Evolutionary conservation across 352 stramenopile genomes (phyloP), one percentile per base, ranked within the genome.

Genomic region (Pythium folliculosum): DNA sequence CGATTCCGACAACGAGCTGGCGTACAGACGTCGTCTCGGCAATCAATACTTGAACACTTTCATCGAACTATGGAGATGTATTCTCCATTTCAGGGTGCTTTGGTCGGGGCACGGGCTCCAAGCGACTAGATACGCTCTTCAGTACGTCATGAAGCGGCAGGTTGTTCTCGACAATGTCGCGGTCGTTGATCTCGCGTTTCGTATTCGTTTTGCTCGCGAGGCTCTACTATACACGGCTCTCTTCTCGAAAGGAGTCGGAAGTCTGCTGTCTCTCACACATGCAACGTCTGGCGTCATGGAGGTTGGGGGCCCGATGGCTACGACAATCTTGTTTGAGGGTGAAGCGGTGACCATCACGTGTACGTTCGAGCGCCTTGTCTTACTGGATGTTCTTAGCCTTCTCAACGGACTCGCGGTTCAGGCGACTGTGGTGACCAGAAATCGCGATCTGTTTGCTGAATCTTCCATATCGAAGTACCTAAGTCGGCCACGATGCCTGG

Each of bases 21-120:
- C 44, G 22, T 74, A 70, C 25, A 40, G 38, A 32, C 59, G 63
- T 0, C 47, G 59, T 12, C 23, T 74, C 3, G 71, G 62, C 14
- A 74, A 77, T 25, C 71, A 77, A 44, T 77, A 60, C 62, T 35
- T 77, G 7, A 77, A 77, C 23, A 38, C 47, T 17, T 73, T 65
- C 49, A 60, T 73, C 21, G 44, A 43, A 12, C 10, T 69, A 3
- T 77, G 66, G 70, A 32, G 70, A 40, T 14, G 63, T 17, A 51
- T 77, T 44, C 43, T 73, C 0, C 71, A 73, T 22, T 77, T 77
- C 64, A 47, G 63, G 14, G 27, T 73, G 2, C 48, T 74, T 1
- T 70, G 64, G 65, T 65, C 48, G 5, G 63, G 57, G 3, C 14
- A 65, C 12, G 44, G 58, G 19, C 59, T 77, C 2, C 63, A 73